These are phyloP conservation scores for Tinospora cordifolia DNA, from an alignment of 164 flowering plant species.

Conservation along the genomic window DNA sequence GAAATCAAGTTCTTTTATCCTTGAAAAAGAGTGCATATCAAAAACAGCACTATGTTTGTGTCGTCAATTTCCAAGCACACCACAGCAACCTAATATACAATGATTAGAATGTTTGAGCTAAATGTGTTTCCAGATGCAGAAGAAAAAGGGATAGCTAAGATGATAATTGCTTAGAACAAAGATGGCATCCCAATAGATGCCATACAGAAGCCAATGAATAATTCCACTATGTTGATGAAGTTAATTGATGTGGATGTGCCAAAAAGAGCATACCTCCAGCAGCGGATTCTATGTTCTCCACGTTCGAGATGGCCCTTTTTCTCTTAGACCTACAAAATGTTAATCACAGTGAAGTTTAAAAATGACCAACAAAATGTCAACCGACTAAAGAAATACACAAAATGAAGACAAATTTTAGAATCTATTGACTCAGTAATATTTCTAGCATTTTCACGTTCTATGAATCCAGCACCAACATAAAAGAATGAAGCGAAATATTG, in stretches of 20 bases:
- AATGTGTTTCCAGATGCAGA: background rate
- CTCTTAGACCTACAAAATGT: constrained; percentile 50
- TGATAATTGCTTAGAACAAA: background rate
- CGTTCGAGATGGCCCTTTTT: constrained; percentile 50
- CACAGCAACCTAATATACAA: background rate
- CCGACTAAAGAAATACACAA: background rate
- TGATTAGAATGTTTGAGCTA: background rate
- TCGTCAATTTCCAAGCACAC: background rate
- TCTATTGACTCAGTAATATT: background rate
- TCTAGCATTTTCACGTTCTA: background rate
- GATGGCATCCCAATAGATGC: background rate
- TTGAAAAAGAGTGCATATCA: background rate
- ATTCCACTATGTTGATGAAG: background rate
- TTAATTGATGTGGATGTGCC: background rate
- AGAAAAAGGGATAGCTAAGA: background rate
- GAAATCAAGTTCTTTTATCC: no score
- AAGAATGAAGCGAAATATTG: background rate
- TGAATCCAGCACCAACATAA: background rate
- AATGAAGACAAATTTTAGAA: background rate
- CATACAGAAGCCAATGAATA: background rate
- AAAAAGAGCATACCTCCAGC: constrained; percentile 31
- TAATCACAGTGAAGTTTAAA: background rate
- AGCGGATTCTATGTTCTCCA: constrained; percentile 48
- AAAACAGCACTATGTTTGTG: background rate
- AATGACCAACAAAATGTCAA: background rate